These are phyloP conservation scores for Leptographium flavum DNA, from an alignment of 2,329 filamentous ascomycete species.

Conservation along the genomic window DNA sequence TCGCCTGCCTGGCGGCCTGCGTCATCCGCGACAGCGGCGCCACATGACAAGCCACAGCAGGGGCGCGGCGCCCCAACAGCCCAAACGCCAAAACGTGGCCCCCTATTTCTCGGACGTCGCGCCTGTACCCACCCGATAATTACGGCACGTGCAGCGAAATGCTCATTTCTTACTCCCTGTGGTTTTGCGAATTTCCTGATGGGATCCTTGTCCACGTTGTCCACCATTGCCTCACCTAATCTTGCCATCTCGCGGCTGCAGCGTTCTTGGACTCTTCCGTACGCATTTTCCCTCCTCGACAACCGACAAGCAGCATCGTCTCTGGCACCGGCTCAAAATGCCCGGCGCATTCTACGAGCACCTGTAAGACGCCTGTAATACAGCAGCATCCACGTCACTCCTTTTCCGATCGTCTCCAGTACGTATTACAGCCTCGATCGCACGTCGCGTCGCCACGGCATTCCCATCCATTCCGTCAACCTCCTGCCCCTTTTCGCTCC, in stretches of 20 bases:
- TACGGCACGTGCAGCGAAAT: not conserved
- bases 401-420: not conserved
- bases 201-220: not conserved
- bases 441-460: not conserved
- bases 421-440: too few species aligned
- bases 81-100: not conserved
- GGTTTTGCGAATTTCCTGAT: not conserved
- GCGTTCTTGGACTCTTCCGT: not conserved
- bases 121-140: not conserved
- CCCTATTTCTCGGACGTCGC: not conserved
- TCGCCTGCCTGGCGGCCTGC: not conserved
- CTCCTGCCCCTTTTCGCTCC: not conserved
- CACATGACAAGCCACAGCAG: not conserved
- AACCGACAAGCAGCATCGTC: not conserved
- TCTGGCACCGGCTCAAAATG: conserved; percentile 3
- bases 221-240: not conserved
- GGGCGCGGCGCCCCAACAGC: not conserved
- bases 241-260: not conserved
- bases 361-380: too few species aligned
- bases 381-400: not conserved
- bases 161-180: not conserved
- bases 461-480: not conserved
- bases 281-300: not conserved
- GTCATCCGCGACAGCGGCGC: not conserved
- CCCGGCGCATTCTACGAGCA: conserved; percentile 6